Evolutionary conservation across 1,284 basidiomycete genomes (phyloP).

Genomic region (Heterobasidion parviporum): DNA sequence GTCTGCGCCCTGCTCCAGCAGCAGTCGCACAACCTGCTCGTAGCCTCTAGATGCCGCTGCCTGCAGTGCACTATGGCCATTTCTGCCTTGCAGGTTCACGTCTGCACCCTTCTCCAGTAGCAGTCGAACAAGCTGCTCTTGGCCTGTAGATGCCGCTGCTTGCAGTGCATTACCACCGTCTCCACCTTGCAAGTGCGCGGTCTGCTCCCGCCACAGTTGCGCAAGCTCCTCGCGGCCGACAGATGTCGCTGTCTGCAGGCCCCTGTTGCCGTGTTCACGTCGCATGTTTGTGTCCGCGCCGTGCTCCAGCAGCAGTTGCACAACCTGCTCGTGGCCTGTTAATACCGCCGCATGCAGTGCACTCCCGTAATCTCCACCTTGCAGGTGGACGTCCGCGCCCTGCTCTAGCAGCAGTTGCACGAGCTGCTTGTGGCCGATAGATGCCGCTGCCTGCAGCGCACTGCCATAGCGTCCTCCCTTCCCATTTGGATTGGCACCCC

Average conservation of each 20-base stretch:
- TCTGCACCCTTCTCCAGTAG: background rate
- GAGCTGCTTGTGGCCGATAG: background rate
- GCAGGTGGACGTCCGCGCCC: background rate
- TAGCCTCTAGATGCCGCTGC: too few species aligned
- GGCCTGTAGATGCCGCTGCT: background rate
- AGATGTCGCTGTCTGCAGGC: background rate
- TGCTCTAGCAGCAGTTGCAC: background rate
- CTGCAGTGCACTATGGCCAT: background rate
- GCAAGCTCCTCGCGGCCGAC: background rate
- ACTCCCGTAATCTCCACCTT: background rate
- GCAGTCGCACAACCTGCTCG: too few species aligned
- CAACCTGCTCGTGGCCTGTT: background rate
- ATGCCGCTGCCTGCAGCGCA: background rate
- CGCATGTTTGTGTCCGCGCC: background rate
- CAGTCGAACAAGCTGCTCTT: background rate
- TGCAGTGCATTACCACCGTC: background rate
- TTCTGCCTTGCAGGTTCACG: background rate
- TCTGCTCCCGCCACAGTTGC: background rate
- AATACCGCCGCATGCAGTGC: background rate
- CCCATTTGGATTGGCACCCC: background rate
- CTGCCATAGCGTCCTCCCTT: background rate
- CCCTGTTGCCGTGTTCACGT: background rate
- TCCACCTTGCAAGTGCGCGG: background rate
- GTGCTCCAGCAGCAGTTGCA: background rate
- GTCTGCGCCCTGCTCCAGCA: too few species aligned